Base-by-base conservation (phyloP, 768 basidiomycete genomes). In the Kwoniella europaea region DNA sequence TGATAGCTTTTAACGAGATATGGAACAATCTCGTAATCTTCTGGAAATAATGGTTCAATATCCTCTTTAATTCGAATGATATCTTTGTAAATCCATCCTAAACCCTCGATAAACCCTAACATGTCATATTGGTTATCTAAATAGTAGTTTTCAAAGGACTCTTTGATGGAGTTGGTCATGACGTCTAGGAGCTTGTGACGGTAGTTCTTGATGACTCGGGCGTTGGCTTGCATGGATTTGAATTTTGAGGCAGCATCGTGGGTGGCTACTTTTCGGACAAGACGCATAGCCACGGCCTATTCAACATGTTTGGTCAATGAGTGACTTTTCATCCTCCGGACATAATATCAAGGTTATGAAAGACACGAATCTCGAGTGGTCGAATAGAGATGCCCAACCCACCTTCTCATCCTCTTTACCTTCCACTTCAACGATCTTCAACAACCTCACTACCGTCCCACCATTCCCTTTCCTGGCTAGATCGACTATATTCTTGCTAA, bases 401-500 rank as follows among this genome's bases (percentile, higher is more conserved):
- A 91, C 94, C 88, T 97, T 98, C 85, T 98, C 92, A 79, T 98
- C 97, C 82, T 93, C 93, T 79, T 87, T 89, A 4, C 92, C 93
- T 82, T 99, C 97, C 24, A 93, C 86, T 81, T 99, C 96, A 12
- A 92, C 91, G 67, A 99, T 91, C 85, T 98, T 99, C 80, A 94
- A 85, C 65, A 98, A 84, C 79, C 91, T 92, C 43, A 99, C 94
- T 10, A 98, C 88, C n/a, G 94, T 93, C 52, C 91, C 90, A 0
- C 90, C 87, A 79, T 93, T 85, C 0, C 93, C 94, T 3, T 91
- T 92, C 56, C 88, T 86, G 0, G 92, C 90, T 50, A 98, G 85
- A 41, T 83, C 84, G 1, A 84, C 74, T 2, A 84, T 71, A 16
- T 71, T 69, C 44, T 43, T 77, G 2, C 68, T 79, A 20, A 84